Percentiles rank a stretch among this genome's conserved stretches.
phyloP scores from a whole-genome alignment of 1,284 basidiomycete species.

The Fomitiporia mediterranea region DNA sequence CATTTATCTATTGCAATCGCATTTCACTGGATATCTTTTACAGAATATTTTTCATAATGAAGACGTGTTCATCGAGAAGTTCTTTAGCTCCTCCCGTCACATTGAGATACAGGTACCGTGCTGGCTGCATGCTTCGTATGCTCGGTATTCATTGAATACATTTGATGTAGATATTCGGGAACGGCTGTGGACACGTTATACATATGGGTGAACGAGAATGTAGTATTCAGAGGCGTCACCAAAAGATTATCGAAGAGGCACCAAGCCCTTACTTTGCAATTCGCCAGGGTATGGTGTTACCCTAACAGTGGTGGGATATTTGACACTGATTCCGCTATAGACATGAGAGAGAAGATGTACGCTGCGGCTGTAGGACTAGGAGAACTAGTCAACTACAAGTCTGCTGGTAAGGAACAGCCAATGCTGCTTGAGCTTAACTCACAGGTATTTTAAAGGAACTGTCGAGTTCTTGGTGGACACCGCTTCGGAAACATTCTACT shows the following conservation, averaged over 20 bases:
- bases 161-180: slow-evolving; percentile 61
- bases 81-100: slow-evolving; percentile 51
- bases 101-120: slow-evolving; percentile 64
- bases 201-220: slow-evolving; percentile 73
- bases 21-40: background rate
- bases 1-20: slow-evolving; percentile 12
- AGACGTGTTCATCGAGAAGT: slow-evolving; percentile 60
- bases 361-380: slow-evolving; percentile 49
- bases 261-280: slow-evolving; percentile 48
- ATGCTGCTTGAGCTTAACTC: background rate
- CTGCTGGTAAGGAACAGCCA: slow-evolving; percentile 43
- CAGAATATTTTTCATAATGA: slow-evolving; percentile 41
- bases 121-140: too few relatives aligned
- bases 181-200: slow-evolving; percentile 52
- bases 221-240: slow-evolving; percentile 64
- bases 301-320: background rate
- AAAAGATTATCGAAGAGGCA: slow-evolving; percentile 72
- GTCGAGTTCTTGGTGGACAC: slow-evolving; percentile 68
- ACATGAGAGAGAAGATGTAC: slow-evolving; percentile 44
- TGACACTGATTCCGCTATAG: slow-evolving; percentile 25
- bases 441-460: slow-evolving; percentile 39
- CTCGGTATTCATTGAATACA: too few relatives aligned
- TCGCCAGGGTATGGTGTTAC: slow-evolving; percentile 33
- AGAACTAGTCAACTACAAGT: slow-evolving; percentile 48
- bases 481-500: slow-evolving; percentile 52